These are phyloP conservation scores for Pterulicium gracile DNA, from an alignment of 1,284 basidiomycete genomes.

Conservation along the genomic window DNA sequence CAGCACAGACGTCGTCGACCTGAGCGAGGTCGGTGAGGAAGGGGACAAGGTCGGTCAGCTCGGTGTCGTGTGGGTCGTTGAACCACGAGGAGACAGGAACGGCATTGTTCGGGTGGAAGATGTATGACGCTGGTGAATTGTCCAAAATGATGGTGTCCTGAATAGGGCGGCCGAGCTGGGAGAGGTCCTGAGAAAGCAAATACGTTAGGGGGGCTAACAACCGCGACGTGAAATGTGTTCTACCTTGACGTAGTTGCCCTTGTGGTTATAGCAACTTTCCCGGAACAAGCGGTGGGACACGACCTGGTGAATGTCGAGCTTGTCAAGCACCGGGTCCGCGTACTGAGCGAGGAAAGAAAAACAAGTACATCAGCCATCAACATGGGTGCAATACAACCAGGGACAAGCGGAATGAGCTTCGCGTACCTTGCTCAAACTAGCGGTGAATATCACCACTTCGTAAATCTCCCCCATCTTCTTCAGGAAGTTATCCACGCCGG, in stretches of 20 bases:
- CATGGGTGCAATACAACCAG: conserved; percentile 6
- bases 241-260: conserved; percentile 98
- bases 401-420: too few relatives aligned
- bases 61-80: conserved; percentile 96
- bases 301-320: conserved; percentile 86
- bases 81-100: conserved; percentile 99
- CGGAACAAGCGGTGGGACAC: conserved; percentile 96
- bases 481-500: conserved; percentile 95
- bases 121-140: conserved; percentile 98
- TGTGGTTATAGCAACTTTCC: conserved; percentile 98
- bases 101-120: conserved; percentile 99
- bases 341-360: conserved; percentile 44
- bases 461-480: conserved; percentile 97
- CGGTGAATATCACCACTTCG: conserved; percentile 97
- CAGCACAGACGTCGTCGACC: conserved; percentile 87
- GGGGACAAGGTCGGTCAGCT: conserved; percentile 88
- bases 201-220: conserved; percentile 8
- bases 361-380: conserved; percentile 9
- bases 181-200: conserved; percentile 65
- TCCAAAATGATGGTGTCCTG: conserved; percentile 95
- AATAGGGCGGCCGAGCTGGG: conserved; percentile 90
- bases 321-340: conserved; percentile 96
- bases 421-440: conserved; percentile 95
- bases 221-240: conserved; percentile 6
- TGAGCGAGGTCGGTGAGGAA: conserved; percentile 84